These are phyloP conservation scores for Petunia axillaris DNA, from an alignment of 257 asterid species.

Conservation along the genomic window DNA sequence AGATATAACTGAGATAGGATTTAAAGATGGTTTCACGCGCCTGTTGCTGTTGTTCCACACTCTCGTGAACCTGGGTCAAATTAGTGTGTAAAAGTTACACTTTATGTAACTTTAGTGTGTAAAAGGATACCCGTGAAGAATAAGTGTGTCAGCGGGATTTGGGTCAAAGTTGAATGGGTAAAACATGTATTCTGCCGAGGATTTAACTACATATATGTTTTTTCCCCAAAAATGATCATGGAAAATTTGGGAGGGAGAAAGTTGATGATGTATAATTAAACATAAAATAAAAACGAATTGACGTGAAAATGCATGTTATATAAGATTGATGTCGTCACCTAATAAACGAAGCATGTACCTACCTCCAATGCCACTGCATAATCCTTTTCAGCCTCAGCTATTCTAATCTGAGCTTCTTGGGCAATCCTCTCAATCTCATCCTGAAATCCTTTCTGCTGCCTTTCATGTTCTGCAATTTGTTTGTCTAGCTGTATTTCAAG, in stretches of 20 bases:
- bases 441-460: slow-evolving; percentile 71
- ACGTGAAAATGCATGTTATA: not conserved
- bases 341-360: slow-evolving; percentile 25
- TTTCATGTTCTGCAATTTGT: slow-evolving; percentile 77
- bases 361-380: slow-evolving; percentile 74
- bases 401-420: slow-evolving; percentile 66
- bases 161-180: too few relatives aligned
- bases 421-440: slow-evolving; percentile 69
- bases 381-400: slow-evolving; percentile 62
- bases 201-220: too few relatives aligned
- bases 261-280: not conserved
- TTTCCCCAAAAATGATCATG: not conserved
- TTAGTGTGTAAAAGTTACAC: too few relatives aligned
- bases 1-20: too few relatives aligned
- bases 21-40: too few relatives aligned
- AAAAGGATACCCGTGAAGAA: too few relatives aligned
- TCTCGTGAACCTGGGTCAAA: too few relatives aligned
- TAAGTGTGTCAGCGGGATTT: too few relatives aligned
- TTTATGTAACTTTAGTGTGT: too few relatives aligned
- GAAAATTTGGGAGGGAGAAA: not conserved
- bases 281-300: not conserved
- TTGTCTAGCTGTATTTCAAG: slow-evolving; percentile 78
- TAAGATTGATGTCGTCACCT: not conserved
- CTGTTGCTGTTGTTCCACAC: too few relatives aligned
- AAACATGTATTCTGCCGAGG: too few relatives aligned